Base-by-base conservation (phyloP, 106 monocot genomes). In the Apostasia ramifera region DNA sequence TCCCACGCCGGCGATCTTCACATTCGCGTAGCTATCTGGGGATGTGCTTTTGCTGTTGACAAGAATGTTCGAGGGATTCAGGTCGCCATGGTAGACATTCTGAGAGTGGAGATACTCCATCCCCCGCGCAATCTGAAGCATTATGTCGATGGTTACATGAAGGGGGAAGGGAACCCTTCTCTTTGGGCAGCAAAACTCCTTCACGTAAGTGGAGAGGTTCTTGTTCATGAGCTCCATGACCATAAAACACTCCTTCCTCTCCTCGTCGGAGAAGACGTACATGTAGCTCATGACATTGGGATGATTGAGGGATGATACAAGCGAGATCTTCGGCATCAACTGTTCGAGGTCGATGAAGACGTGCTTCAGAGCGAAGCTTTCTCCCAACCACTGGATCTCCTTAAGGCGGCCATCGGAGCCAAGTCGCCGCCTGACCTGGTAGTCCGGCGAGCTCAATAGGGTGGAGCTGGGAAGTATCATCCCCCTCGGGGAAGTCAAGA, bases 371-470 rank as follows among this genome's bases (percentile, higher is more conserved):
- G 76, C 83, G 40, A 88, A 92, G 59, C 70, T 92, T 71, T 85
- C 92, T 4, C 88, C 92, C 78, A 88, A 70, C 92, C 92, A 92
- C 47, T 88, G 80, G 37, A 84, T 82, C 71, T 92, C 92, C 74
- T 92, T 92, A 64, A 67, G 74, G 3, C 66, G 71, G 59, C 73
- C 70, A 7, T 55, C 66, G n/a, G 69, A 54, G 12, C 79, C 86
- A 2, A 92, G 52, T 7, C 85, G 43, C 54, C 85, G 66, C 58
- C 81, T 66, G 38, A 92, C 80, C 52, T 78, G 85, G 76, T 88
- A 92, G 37, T 92, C 85, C 13, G 74, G 66, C 3, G 76, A 70
- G 46, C 69, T 60, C 1, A 71, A 39, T 7, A 92, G 68, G 13
- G 77, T 56, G 5, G 85, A 85, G 5, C 59, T 59, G 3, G 82